Base-by-base conservation (phyloP, 176 grass and related monocot species). In the Aegilops speltoides region DNA sequence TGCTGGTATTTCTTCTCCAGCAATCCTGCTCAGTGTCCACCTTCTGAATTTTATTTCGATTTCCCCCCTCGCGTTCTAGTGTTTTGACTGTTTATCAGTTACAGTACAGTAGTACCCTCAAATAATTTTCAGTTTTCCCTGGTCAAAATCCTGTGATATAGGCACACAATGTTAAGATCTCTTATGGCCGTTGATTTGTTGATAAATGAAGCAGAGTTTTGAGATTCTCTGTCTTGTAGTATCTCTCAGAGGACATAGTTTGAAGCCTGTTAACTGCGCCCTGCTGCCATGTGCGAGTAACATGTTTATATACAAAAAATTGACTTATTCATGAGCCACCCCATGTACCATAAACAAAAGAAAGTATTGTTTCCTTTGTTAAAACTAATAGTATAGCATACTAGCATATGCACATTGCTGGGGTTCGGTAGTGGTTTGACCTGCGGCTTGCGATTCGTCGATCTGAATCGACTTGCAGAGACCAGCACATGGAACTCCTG, bases 161-260 rank as follows among this genome's bases (percentile, higher is more conserved):
- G 23, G 26, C 72, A 26, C 36, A 64, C 59, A 80, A 80, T 80
- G 36, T 40, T 80, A 29, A 65, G 40, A 80, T 41, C 10, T 80
- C 43, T 28, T 45, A 22, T 65, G 15, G 62, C 28, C 63, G 31
- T 43, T 66, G 15, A 12, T 81, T 7, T 66, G 37, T 66, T 32
- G 79, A 43, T 19, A 66, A 66, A 81, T 50, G 25, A 68, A n/a
- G 13, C 72, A 48, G 70, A 25, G 3, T 75, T 65, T 15, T n/a
- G 17, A 81, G 62, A 68, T 50, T 66, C 19, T 15, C 15, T 73
- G n/a, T 74, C 6, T 26, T 74, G 1, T 48, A 32, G 40, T 32
- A 29, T 32, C 23, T 66, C 29, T 31, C 38, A 66, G 38, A 31
- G 16, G 23, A 8, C 19, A 67, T 67, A 65, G 38, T 65, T 80